Percentiles rank a stretch among this genome's conserved stretches.
Evolutionary conservation across 495 filamentous ascomycete species (phyloP).

Genomic region (Cladorrhinum samala): DNA sequence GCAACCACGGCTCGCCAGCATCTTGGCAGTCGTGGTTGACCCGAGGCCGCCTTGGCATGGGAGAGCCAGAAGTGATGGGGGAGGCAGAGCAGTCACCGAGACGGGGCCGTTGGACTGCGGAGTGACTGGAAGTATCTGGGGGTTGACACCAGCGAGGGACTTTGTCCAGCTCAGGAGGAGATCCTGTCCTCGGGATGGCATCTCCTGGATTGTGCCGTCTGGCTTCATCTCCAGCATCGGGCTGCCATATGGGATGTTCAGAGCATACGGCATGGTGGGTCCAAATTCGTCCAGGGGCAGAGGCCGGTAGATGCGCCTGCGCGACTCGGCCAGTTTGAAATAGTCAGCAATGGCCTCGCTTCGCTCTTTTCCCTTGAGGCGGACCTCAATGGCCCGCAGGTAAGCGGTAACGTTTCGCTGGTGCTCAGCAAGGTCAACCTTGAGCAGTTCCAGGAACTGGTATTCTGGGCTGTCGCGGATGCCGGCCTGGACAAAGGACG

Average conservation of each 20-base stretch:
- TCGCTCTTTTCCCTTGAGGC: not conserved
- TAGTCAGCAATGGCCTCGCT: not conserved
- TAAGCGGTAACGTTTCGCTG: not conserved
- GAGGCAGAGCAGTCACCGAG: not conserved
- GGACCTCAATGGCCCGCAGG: not conserved
- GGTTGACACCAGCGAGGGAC: not conserved
- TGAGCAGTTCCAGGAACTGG: not conserved
- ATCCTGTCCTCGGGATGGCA: not conserved
- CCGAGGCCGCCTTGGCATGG: not conserved
- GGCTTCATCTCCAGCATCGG: not conserved
- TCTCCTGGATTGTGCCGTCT: not conserved
- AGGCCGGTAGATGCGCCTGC: not conserved
- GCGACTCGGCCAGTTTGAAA: not conserved
- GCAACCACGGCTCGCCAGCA: not conserved
- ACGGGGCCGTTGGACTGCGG: not conserved
- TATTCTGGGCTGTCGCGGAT: not conserved
- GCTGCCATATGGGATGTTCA: not conserved
- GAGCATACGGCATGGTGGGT: not conserved
- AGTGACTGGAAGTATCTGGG: no score
- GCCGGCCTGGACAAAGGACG: not conserved
- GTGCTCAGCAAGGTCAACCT: not conserved
- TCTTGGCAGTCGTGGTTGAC: not conserved
- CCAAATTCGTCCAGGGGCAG: not conserved
- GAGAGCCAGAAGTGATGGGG: not conserved
- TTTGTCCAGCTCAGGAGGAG: not conserved